Base-by-base conservation (phyloP, 1,139 yeast species). In the Magnusiomyces sp. region DNA sequence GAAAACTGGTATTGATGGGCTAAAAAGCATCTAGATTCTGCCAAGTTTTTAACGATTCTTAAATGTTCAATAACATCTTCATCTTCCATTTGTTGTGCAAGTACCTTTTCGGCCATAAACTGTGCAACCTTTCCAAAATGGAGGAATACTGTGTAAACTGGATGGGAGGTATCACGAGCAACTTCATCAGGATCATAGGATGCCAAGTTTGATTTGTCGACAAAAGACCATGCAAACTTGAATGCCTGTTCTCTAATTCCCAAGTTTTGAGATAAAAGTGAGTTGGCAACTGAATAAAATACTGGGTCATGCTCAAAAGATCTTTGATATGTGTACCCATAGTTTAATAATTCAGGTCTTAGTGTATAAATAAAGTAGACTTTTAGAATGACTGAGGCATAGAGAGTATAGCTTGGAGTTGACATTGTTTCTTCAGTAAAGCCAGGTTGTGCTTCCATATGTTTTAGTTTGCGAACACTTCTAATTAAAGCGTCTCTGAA, bases 1-100 rank as follows among this genome's bases (percentile, higher is more conserved):
- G 56, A 52, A 3, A 58, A 58, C 56, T 61, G 62, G 53, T 68
- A 58, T 50, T 71, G 72, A 19, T 49, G 57, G 50, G 27, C 60
- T 48, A 19, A 59, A 42, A 43, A 57, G 46, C 43, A 52, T 44
- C 53, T 54, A 11, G 48, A 42, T 41, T 54, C 51, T 14, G 48
- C 23, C 17, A 60, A 17, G 59, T 60, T 46, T 59, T 64, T 29
- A 53, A 50, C 48, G 48, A 56, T 19, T 61, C 58, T 2, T 63
- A 62, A 37, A 66, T 60, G 31, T 56, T 50, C 2, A 59, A 59
- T 33, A 62, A 49, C 44, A 57, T 59, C 0, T 53, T 50, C 19
- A 16, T 50, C 42, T 33, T 40, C 38, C 14, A 43, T 14, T 2
- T 48, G 41, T 19, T 17, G 13, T 17, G 27, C 40, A 11, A 45